These are phyloP conservation scores for Cercospora janseana DNA, from an alignment of 2,329 filamentous ascomycete species.

Conservation along the genomic window DNA sequence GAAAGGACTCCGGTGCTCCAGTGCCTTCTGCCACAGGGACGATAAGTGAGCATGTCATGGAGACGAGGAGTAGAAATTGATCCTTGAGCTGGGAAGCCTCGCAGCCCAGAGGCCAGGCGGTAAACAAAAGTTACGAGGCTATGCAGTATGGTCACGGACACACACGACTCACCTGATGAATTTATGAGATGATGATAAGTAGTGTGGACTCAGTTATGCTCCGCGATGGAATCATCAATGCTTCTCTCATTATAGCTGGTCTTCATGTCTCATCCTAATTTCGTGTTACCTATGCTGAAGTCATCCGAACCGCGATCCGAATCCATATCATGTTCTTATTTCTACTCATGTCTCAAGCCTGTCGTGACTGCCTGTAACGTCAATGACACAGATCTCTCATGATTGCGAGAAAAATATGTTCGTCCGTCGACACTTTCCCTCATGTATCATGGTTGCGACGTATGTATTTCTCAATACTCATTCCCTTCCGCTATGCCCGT, in stretches of 20 bases:
- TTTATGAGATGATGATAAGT: not conserved
- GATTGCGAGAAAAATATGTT: too few relatives aligned
- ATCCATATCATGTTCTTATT: too few relatives aligned
- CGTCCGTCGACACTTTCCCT: not conserved
- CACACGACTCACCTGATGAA: constrained; percentile 7
- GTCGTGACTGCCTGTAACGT: too few relatives aligned
- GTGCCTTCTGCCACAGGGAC: constrained; percentile 24
- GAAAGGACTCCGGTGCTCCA: constrained; percentile 28
- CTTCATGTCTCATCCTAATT: not conserved
- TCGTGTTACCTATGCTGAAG: too few relatives aligned
- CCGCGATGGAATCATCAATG: not conserved
- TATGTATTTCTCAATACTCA: not conserved
- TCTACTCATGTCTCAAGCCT: too few relatives aligned
- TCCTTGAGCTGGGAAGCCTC: not conserved
- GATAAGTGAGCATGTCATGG: constrained; percentile 34
- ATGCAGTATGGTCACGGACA: constrained; percentile 3
- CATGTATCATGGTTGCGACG: too few relatives aligned
- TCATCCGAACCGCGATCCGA: too few relatives aligned
- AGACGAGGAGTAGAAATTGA: constrained; percentile 30
- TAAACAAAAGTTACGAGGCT: not conserved
- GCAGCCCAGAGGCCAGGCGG: not conserved
- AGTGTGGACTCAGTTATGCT: not conserved
- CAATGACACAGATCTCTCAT: too few relatives aligned
- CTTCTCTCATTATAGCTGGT: not conserved
- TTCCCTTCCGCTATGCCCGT: not conserved